Percentiles rank a stretch among this genome's conserved stretches.
These are phyloP conservation scores for Psilocybe subaeruginosa DNA, from an alignment of 768 basidiomycete species.

Conservation along the genomic window DNA sequence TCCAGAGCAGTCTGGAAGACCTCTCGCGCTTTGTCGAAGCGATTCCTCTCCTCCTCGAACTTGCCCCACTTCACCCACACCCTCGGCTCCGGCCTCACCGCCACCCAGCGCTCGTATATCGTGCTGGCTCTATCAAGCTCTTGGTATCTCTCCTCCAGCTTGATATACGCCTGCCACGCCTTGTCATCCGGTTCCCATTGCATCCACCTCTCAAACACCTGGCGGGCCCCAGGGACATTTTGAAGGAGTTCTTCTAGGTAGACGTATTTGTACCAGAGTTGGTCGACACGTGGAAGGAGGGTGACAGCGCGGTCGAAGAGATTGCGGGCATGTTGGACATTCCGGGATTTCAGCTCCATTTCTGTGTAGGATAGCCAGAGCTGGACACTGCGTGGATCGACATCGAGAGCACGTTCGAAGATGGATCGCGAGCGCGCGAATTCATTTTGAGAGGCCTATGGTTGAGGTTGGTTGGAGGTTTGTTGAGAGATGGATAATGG, in stretches of 20 bases:
- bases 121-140: constrained; percentile 91
- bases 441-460: constrained; percentile 91
- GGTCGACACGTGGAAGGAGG: constrained; percentile 92
- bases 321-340: constrained; percentile 96
- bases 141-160: constrained; percentile 92
- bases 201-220: constrained; percentile 99
- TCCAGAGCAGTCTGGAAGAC: constrained; percentile 91
- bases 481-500: neutral
- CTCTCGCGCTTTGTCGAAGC: constrained; percentile 75
- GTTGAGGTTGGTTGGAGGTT: neutral
- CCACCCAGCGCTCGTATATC: constrained; percentile 92
- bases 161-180: constrained; percentile 99
- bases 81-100: constrained; percentile 77
- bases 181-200: constrained; percentile 99
- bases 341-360: constrained; percentile 97
- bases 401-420: constrained; percentile 95
- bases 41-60: constrained; percentile 84
- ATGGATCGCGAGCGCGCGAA: constrained; percentile 93
- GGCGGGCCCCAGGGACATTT: constrained; percentile 94
- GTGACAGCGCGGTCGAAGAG: constrained; percentile 97
- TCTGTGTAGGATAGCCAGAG: constrained; percentile 96
- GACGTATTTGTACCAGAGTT: constrained; percentile 99
- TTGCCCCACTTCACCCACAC: constrained; percentile 87
- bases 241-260: constrained; percentile 97
- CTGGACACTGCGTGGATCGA: constrained; percentile 87